Conservation (phyloP, 2,329 filamentous ascomycete genomes). For the Diaporthe aspalathi region DNA sequence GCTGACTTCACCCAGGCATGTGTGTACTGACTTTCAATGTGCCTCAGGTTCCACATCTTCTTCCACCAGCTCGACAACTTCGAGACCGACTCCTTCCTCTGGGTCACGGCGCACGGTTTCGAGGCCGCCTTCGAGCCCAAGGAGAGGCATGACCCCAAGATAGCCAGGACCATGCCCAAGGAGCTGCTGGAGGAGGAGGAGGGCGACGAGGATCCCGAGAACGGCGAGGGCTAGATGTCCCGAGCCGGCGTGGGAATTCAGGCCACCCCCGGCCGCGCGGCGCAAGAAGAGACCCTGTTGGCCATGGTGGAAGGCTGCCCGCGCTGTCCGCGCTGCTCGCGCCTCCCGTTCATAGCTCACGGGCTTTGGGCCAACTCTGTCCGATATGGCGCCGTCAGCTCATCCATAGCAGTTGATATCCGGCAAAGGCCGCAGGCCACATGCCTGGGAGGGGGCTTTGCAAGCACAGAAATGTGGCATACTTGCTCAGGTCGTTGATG, state of each 20-base stretch:
- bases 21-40: background rate
- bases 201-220: conserved; percentile 62
- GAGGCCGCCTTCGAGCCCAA: conserved; percentile 65
- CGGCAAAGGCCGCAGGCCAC: background rate
- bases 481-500: background rate
- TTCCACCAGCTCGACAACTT: conserved; percentile 85
- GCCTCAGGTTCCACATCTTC: conserved; percentile 76
- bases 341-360: background rate
- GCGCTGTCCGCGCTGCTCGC: too few relatives aligned
- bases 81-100: conserved; percentile 77
- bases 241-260: background rate
- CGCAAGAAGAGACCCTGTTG: too few relatives aligned
- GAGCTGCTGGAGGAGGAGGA: conserved; percentile 61
- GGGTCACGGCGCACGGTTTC: conserved; percentile 77
- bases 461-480: background rate
- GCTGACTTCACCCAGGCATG: background rate
- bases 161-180: conserved; percentile 45
- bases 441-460: rapidly evolving
- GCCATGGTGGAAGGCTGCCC: too few relatives aligned
- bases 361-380: background rate
- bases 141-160: conserved; percentile 51
- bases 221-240: conserved; percentile 53
- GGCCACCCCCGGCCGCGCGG: too few relatives aligned
- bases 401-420: background rate
- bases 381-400: background rate